Base-by-base conservation (phyloP, 73 alveolate genomes). In the Uronychia setigera region DNA sequence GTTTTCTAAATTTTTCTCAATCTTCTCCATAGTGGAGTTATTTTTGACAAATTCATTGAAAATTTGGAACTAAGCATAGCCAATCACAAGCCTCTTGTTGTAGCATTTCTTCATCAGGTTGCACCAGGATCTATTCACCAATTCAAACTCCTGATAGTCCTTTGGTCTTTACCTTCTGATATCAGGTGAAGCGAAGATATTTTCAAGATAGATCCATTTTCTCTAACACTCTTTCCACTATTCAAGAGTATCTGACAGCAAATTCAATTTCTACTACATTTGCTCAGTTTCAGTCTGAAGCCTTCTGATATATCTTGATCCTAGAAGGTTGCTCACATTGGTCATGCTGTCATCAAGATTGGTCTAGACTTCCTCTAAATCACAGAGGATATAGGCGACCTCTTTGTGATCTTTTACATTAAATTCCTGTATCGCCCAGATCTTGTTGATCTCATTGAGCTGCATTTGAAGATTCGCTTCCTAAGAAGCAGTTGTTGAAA, bases 191-290 rank as follows among this genome's bases (percentile, higher is more conserved):
- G 92, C 60, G 88, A 95, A 95, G 80, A 97, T 96, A 86, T 84
- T 90, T 87, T 97, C 99, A 60, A 98, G 92, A 93, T 99, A 99
- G 85, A 98, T 96, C 99, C 99, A 99, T 81, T 98, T 98, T 86
- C 98, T 90, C 89, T 99, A 97, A 35, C 97, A 99, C 80, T 95
- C 94, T 84, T 98, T 94, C 99, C 99, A 98, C 93, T 97, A 99
- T 88, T 99, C 99, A 29, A 99, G 88, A 80, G 99, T 98, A 78
- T 96, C 98, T 59, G 94, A 80, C 31, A 95, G 88, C 77, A 92
- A 75, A 59, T 94, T 91, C 82, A 98, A 92, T 58, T 88, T 86
- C 74, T 94, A 88, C 82, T 97, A 96, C 97, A 95, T 90, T 76
- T 92, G 94, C 90, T 97, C 99, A 9, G 97, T 99, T 84, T 94